Evolutionary conservation across 2,329 filamentous ascomycete genomes (phyloP).

Genomic region (Samsoniella hepiali): DNA sequence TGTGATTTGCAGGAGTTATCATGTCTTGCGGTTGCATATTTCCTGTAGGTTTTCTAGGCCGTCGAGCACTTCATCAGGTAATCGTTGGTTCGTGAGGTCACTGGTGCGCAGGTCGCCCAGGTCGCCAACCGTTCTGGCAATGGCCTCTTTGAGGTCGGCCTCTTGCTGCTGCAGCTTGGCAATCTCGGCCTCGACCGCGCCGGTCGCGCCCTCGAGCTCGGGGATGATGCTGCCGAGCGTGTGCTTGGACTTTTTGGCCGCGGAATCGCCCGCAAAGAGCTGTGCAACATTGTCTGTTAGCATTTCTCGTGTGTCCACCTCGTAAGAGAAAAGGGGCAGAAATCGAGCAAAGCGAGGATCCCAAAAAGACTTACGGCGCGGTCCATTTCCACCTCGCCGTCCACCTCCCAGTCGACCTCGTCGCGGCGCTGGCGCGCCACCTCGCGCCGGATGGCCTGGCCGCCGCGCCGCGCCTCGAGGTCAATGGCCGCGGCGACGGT

Average conservation of each 20-base stretch:
- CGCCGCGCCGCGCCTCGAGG: conserved; percentile 60
- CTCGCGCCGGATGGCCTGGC: conserved; percentile 52
- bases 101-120: conserved; percentile 84
- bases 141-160: conserved; percentile 53
- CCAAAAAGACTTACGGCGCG: conserved; percentile 42
- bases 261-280: conserved; percentile 53
- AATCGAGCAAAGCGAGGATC: not conserved
- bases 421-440: conserved; percentile 52
- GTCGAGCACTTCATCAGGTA: conserved; percentile 64
- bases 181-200: conserved; percentile 66
- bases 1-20: conserved; percentile 20
- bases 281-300: conserved; percentile 30
- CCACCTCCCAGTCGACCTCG: conserved; percentile 52
- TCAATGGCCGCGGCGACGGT: conserved; percentile 62
- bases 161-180: conserved; percentile 63
- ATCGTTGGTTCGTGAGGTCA: conserved; percentile 61
- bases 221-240: conserved; percentile 62
- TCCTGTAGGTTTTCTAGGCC: conserved; percentile 57
- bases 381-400: conserved; percentile 64
- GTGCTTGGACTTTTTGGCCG: conserved; percentile 52
- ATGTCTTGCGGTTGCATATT: conserved; percentile 53
- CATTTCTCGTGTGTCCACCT: no score
- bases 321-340: no score
- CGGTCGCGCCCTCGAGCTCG: conserved; percentile 65
- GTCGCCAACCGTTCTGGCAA: conserved; percentile 64